Evolutionary conservation across 2,329 filamentous ascomycete genomes (phyloP).

Genomic region (Claviceps maximensis): DNA sequence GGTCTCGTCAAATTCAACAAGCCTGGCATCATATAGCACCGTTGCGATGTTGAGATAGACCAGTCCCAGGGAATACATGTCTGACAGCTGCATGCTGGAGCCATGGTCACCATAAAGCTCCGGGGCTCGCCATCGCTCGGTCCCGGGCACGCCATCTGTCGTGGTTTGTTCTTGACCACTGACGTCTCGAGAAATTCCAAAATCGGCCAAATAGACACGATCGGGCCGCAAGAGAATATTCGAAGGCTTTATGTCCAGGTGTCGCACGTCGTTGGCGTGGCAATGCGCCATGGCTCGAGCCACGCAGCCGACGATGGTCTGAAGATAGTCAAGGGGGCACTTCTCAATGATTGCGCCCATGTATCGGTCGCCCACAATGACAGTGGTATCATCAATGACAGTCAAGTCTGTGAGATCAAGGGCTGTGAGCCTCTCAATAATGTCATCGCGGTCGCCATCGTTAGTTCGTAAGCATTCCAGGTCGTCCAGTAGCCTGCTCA

Average conservation of each 20-base stretch:
- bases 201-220: conserved; percentile 34
- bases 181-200: conserved; percentile 35
- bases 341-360: conserved; percentile 11
- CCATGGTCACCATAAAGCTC: conserved; percentile 25
- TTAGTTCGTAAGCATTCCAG: conserved; percentile 26
- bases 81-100: conserved; percentile 32
- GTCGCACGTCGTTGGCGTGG: conserved; percentile 28
- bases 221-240: conserved; percentile 33
- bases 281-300: conserved; percentile 29
- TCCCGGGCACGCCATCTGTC: conserved; percentile 27
- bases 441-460: conserved; percentile 27
- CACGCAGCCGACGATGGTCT: conserved; percentile 30
- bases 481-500: conserved; percentile 29
- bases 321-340: conserved; percentile 28
- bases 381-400: conserved; percentile 18
- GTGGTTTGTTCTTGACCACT: conserved; percentile 30
- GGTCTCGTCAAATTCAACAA: conserved; percentile 26
- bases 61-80: conserved; percentile 34
- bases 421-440: conserved; percentile 22
- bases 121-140: conserved; percentile 32
- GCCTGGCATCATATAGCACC: conserved; percentile 26
- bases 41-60: conserved; percentile 32
- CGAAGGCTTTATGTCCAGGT: conserved; percentile 34
- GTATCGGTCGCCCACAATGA: conserved; percentile 8
- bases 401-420: conserved; percentile 25